Base-by-base conservation (phyloP, 108 stramenopile species). In the Nitzschia inconspicua region DNA sequence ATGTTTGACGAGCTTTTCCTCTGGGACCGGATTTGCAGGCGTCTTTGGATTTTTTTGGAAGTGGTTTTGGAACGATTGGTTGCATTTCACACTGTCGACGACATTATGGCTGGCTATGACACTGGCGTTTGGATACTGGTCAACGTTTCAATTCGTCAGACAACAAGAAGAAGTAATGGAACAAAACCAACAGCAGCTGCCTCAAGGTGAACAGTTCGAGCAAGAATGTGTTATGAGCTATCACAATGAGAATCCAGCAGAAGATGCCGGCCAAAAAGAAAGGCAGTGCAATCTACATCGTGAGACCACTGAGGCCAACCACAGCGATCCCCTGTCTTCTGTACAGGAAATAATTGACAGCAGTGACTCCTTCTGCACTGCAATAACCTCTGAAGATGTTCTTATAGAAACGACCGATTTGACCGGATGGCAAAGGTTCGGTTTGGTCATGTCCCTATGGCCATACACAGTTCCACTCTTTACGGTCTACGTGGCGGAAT, bases 11-110 rank as follows among this genome's bases (percentile, higher is more conserved):
- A 68, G 77, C 18, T 92, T 82, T 65, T 82, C 90, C 34, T 79
- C 77, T 7, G 86, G 91, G 16, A 92, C 91, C n/a, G 91, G 91
- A 23, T 50, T 84, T 9, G 86, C 84, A 13, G 91, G 91, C 23
- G 73, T 88, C 24, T 73, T 82, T 47, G 90, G 86, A 13, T 91
- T 82, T 56, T 76, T 72, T 13, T 91, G 77, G 68, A 83, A 79
- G 18, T 69, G 63, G 40, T 27, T 74, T 7, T 70, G 52, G 47
- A 74, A 49, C 29, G 48, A 70, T 46, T 41, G 48, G 50, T 44
- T 79, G 10, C 55, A 44, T 26, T 62, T 57, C 9, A 35, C 63
- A 18, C 31, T 79, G 31, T 50, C 53, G 29, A 42, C 27, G 9
- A 70, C 63, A 2, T 26, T 70, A 30, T 60, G 46, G 42, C 19